Conservation (phyloP, 2,329 filamentous ascomycete genomes). For the Claviceps humidiphila region DNA sequence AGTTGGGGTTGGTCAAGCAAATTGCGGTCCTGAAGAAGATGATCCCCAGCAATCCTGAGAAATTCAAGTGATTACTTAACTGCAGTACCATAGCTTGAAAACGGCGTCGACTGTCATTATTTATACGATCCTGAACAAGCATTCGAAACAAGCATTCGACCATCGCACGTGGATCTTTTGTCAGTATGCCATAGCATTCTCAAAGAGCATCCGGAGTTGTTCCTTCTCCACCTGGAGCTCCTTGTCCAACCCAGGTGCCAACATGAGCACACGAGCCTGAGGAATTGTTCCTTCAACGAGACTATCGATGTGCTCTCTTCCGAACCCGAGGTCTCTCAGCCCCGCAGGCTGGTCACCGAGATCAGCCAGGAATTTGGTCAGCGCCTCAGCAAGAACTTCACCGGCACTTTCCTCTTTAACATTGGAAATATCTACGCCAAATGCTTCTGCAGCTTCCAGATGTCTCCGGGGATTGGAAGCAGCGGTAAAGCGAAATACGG, state of each 20-base stretch:
- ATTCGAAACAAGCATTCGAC: neutral
- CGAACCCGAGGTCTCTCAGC: constrained; percentile 72
- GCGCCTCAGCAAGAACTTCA: constrained; percentile 71
- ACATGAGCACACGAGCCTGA: constrained; percentile 77
- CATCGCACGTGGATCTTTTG: neutral
- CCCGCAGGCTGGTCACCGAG: constrained; percentile 86
- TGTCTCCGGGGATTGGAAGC: constrained; percentile 88
- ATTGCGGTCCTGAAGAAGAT: constrained; percentile 54
- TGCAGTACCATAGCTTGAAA: neutral
- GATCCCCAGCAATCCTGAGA: constrained; percentile 49
- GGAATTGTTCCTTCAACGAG: constrained; percentile 92
- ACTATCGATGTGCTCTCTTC: constrained; percentile 57
- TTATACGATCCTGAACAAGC: neutral
- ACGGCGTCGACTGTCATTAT: neutral
- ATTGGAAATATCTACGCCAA: constrained; percentile 78
- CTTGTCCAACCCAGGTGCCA: constrained; percentile 68
- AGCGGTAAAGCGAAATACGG: constrained; percentile 87
- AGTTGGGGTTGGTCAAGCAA: constrained; percentile 52
- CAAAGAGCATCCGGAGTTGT: constrained; percentile 57
- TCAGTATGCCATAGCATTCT: constrained; percentile 36
- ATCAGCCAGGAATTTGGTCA: constrained; percentile 66
- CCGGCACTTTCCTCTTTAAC: constrained; percentile 85
- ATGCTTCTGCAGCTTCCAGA: constrained; percentile 74
- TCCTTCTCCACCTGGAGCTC: constrained; percentile 59
- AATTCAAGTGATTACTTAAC: constrained; percentile 24